These are phyloP conservation scores for Prunus padus DNA, from an alignment of 306 rosid species.

Conservation along the genomic window DNA sequence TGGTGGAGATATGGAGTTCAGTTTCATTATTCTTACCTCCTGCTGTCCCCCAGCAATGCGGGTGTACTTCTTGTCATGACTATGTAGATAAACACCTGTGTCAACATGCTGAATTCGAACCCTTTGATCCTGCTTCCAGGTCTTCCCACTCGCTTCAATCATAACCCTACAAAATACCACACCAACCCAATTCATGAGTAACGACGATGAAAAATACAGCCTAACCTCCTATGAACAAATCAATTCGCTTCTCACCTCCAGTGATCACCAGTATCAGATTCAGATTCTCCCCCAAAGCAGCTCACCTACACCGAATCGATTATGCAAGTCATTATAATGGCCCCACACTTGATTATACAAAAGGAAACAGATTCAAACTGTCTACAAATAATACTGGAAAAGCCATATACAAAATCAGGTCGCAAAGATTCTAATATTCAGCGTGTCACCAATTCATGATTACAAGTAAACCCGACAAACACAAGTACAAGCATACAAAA, in stretches of 20 bases:
- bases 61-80: constrained; percentile 92
- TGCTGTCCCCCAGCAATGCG: constrained; percentile 99
- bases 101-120: constrained; percentile 93
- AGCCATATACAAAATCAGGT: background rate
- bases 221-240: background rate
- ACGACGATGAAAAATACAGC: constrained; percentile 11
- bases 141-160: constrained; percentile 88
- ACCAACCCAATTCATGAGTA: constrained; percentile 28
- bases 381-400: background rate
- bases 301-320: constrained; percentile 61
- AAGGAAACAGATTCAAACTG: too few relatives aligned
- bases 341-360: background rate
- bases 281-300: constrained; percentile 80
- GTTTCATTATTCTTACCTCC: constrained; percentile 66
- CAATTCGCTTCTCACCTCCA: constrained; percentile 64
- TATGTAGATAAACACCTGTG: constrained; percentile 76
- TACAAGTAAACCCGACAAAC: background rate
- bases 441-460: background rate
- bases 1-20: background rate
- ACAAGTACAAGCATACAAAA: background rate
- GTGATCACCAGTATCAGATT: constrained; percentile 84
- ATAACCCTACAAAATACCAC: constrained; percentile 45
- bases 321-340: background rate
- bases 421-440: background rate
- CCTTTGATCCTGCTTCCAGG: constrained; percentile 97